Base-by-base conservation (phyloP, 805 yeast genomes). In the Wickerhamiella lipophila region DNA sequence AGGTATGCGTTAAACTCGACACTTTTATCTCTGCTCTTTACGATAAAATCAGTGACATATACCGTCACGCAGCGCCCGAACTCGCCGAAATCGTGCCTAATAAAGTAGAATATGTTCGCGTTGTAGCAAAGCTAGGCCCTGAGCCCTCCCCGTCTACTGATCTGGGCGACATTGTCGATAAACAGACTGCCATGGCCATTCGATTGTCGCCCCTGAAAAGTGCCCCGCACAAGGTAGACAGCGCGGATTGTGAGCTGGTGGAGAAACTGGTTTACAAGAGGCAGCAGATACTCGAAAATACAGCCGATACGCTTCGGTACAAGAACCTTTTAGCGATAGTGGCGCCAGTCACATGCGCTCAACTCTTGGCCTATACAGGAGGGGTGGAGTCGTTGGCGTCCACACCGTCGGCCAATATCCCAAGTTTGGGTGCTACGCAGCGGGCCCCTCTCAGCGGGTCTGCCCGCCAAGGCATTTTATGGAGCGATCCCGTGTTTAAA, bases 391-490 rank as follows among this genome's bases (percentile, higher is more conserved):
- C 76, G 6, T 65, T 89, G 8, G 76, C 86, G 2, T 66, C 64
- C 26, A 76, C 83, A 0, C 95, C 96, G 0, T 72, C 95, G 3
- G 84, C 96, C 57, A 89, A 89, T 59, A 58, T 89, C 19, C 78
- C 66, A 85, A 43, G 96, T 95, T 0, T 52, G 39, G 74, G 75
- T 12, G 72, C 71, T 39, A 39, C 35, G 4, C 43, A 23, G 15
- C 18, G 43, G 19, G 30, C 43, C 6, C 30, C 30, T 3, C 30
- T 23, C 19, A 40, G 30, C 13, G 49, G 42, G 13, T 44, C 39
- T 11, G 42, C 50, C 19, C 41, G 42, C 13, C 49, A 47, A 29
- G 52, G 52, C 6, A 12, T 47, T 5, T 43, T 50, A 8, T 34
- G 35, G 25, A 11, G 23, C 0, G 59, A 55, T 23, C 46, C 50